Percentiles rank a stretch among this genome's conserved stretches.
phyloP scores from a whole-genome alignment of 306 rosid genomes.

The Calophaca sinica region DNA sequence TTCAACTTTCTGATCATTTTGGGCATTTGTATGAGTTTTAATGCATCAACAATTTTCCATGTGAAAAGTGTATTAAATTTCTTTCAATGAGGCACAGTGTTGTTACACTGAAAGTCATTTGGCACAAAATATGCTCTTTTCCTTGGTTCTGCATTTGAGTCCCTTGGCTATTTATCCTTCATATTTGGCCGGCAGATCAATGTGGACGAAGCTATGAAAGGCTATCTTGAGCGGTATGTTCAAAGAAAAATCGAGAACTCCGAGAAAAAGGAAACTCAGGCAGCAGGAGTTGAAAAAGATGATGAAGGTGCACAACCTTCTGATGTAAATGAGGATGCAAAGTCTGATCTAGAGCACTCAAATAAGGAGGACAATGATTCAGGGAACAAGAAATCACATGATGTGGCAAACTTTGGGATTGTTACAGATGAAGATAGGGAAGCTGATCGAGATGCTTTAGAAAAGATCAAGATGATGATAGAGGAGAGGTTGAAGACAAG shows the following conservation, averaged over 20 bases:
- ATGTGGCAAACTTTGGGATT: constrained; percentile 67
- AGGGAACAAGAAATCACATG: constrained; percentile 68
- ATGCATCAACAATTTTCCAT: neutral
- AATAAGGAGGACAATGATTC: constrained; percentile 68
- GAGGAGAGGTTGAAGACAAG: constrained; percentile 90
- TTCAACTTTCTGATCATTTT: constrained; percentile 17
- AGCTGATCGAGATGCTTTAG: constrained; percentile 71
- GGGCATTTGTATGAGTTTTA: neutral
- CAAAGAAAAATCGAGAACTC: constrained; percentile 68
- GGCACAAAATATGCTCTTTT: neutral
- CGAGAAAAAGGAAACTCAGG: constrained; percentile 70
- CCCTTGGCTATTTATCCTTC: constrained; percentile 35
- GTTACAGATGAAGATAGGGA: constrained; percentile 91
- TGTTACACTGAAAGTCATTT: constrained; percentile 22
- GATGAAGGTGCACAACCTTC: constrained; percentile 55
- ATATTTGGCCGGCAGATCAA: constrained; percentile 66
- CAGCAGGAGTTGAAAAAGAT: constrained; percentile 59
- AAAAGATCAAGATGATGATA: constrained; percentile 75
- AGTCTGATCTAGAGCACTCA: constrained; percentile 57
- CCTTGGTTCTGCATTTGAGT: constrained; percentile 18
- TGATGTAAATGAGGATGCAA: constrained; percentile 59
- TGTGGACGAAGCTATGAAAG: constrained; percentile 74
- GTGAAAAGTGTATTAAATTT: neutral
- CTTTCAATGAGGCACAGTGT: constrained; percentile 2
- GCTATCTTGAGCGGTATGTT: constrained; percentile 73